phyloP scores from a whole-genome alignment of 371 early-diverging fungal species.

The Mucor circinelloides region DNA sequence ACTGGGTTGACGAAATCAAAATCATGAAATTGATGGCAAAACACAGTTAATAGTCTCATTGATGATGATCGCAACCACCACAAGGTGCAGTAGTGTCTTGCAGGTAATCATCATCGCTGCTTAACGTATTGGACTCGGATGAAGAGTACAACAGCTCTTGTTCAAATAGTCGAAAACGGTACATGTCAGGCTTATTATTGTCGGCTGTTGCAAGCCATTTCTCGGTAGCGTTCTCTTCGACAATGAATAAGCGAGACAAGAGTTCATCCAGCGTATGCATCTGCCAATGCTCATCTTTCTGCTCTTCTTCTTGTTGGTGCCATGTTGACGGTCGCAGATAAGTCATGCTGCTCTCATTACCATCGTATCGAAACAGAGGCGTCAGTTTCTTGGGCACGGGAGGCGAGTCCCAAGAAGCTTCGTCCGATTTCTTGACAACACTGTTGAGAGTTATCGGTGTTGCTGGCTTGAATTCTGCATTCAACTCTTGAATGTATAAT shows the following conservation, averaged over 20 bases:
- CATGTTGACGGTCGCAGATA: not conserved
- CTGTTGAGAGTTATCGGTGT: not conserved
- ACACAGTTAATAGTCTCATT: no score
- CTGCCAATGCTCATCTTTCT: not conserved
- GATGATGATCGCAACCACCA: not conserved
- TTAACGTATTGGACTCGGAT: not conserved
- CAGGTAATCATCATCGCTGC: not conserved
- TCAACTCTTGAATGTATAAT: slow-evolving; percentile 23
- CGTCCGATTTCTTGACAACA: not conserved
- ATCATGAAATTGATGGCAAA: no score
- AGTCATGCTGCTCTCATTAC: not conserved
- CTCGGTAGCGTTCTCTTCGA: slow-evolving; percentile 10
- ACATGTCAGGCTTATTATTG: not conserved
- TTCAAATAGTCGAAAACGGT: not conserved
- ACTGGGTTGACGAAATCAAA: no score
- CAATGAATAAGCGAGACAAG: not conserved
- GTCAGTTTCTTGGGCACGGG: not conserved
- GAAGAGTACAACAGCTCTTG: not conserved
- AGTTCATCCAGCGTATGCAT: not conserved
- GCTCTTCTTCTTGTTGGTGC: not conserved
- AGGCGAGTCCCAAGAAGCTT: not conserved
- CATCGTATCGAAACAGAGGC: not conserved
- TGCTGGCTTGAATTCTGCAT: slow-evolving; percentile 19
- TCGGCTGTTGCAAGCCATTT: not conserved
- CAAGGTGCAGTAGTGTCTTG: not conserved